Evolutionary conservation across 192 early-diverging fungal genomes (phyloP), one percentile per base, ranked within the genome.

Genomic region (Spizellomyces sp.): DNA sequence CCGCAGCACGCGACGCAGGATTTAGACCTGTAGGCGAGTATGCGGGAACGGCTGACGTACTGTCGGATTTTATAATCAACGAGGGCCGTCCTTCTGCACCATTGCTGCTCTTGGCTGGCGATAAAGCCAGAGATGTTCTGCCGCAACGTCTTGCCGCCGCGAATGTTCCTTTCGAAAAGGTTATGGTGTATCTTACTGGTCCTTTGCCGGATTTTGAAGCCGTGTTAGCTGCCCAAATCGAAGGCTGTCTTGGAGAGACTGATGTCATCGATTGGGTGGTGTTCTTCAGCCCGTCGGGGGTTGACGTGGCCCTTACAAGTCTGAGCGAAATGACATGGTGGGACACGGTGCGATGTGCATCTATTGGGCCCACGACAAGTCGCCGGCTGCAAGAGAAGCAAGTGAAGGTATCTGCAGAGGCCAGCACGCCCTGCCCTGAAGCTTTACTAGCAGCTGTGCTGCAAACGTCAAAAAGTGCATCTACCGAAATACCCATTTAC

Each of bases 231-330:
- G 44, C 64, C 41, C 15, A 14, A 52, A 15, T 8, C 19, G 27
- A 0, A 36, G 27, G 27, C 27, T 36, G 27, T 36, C 8, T 27
- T 12, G 8, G 36, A 14, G 19, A 15, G 8, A 73, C 48, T 44
- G 55, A 59, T 14, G 9, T 48, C 6, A 19, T 17, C 19, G 48
- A 48, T 10, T 88, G 86, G 84, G 50, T 84, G n/a, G 76, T 85
- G 7, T 84, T 85, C 74, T 87, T 86, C 72, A 87, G 86, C 74
- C 86, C 86, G 14, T 86, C 82, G 4, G 86, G 86, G 12, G 71
- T 87, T 7, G 82, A 83, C 64, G 46, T 74, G 21, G 62, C 78
- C 45, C 45, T 81, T 52, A 9, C 47, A 15, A 15, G 6, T 27
- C 58, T 83, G 52, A 44, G 36, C 61, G 55, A 64, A 42, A 45